A percentile compares a stretch with the other conserved stretches of the same genome.
These are phyloP conservation scores for Neurospora sp. DNA, from an alignment of 2,329 filamentous ascomycete species.

Conservation along the genomic window DNA sequence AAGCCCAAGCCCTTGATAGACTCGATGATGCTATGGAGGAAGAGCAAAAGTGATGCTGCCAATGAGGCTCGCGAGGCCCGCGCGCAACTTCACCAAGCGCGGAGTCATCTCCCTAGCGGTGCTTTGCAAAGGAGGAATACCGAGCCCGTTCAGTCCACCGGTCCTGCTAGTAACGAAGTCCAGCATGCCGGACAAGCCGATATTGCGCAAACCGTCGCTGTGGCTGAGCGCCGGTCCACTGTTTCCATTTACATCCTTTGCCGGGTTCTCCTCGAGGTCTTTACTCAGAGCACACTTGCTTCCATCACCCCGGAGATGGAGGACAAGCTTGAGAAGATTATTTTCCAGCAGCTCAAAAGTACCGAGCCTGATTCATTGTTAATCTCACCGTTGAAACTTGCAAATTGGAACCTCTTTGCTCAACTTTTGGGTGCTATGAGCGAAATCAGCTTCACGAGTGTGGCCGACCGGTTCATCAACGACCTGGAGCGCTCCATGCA, in stretches of 20 bases:
- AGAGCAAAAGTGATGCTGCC: constrained; percentile 85
- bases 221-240: constrained; percentile 81
- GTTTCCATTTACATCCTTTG: constrained; percentile 96
- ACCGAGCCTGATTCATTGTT: constrained; percentile 74
- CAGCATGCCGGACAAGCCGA: constrained; percentile 23
- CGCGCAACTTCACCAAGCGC: constrained; percentile 43
- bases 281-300: constrained; percentile 74
- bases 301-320: constrained; percentile 87
- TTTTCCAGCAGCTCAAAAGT: constrained; percentile 88
- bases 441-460: constrained; percentile 76
- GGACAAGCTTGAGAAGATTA: constrained; percentile 86
- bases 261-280: constrained; percentile 85
- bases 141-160: constrained; percentile 49
- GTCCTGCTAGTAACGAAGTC: constrained; percentile 11
- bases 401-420: constrained; percentile 93
- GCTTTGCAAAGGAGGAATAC: constrained; percentile 62
- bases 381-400: constrained; percentile 71
- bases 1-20: constrained; percentile 95
- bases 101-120: constrained; percentile 28
- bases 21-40: constrained; percentile 96
- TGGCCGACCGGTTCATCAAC: constrained; percentile 69
- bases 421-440: constrained; percentile 95
- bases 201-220: constrained; percentile 41
- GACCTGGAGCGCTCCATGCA: constrained; percentile 73
- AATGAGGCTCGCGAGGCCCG: constrained; percentile 60